These are phyloP conservation scores for Maudiozyma turicensis DNA, from an alignment of 805 yeast species.

Conservation along the genomic window DNA sequence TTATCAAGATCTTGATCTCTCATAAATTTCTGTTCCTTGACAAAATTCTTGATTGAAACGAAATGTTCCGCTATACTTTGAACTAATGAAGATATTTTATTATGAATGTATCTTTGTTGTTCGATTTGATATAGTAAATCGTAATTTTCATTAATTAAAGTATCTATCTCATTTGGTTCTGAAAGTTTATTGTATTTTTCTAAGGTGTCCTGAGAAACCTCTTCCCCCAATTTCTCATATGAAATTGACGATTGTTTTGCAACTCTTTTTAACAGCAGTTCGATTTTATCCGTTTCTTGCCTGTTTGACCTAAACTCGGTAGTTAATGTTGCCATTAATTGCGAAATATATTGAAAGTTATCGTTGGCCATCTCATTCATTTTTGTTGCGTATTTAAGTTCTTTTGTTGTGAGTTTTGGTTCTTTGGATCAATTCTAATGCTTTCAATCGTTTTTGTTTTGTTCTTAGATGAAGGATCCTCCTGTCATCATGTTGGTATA, in stretches of 20 bases:
- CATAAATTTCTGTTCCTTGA: conserved; percentile 21
- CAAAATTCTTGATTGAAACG: conserved; percentile 21
- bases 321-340: conserved; percentile 18
- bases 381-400: background rate
- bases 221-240: conserved; percentile 15
- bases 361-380: conserved; percentile 16
- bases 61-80: conserved; percentile 23
- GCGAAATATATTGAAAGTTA: conserved; percentile 23
- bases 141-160: conserved; percentile 20
- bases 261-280: conserved; percentile 15
- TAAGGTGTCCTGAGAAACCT: conserved; percentile 8
- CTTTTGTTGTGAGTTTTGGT: too few relatives aligned
- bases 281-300: conserved; percentile 23
- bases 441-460: too few relatives aligned
- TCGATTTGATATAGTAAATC: conserved; percentile 22
- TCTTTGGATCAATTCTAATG: too few relatives aligned
- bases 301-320: conserved; percentile 20
- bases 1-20: conserved; percentile 14
- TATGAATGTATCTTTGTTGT: conserved; percentile 22
- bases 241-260: conserved; percentile 24
- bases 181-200: conserved; percentile 6
- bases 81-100: conserved; percentile 17
- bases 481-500: too few relatives aligned
- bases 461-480: too few relatives aligned
- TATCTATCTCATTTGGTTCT: conserved; percentile 10